Evolutionary conservation across 176 grass and related monocot species (phyloP).

Genomic region (Aechmea fasciata): DNA sequence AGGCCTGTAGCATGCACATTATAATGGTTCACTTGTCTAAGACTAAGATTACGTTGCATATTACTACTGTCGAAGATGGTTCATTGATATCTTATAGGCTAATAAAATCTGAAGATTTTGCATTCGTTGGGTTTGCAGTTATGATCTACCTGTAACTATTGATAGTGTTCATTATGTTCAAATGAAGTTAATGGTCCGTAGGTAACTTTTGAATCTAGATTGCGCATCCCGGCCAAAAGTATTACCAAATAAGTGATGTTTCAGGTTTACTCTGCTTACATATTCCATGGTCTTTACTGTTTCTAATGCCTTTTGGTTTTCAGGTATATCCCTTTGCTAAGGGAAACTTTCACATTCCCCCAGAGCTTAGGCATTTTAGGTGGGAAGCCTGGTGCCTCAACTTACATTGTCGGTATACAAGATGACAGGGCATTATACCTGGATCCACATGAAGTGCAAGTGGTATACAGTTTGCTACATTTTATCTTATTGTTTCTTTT

Average conservation of each 20-base stretch:
- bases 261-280: not conserved
- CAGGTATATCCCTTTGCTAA: slow-evolving; percentile 89
- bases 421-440: slow-evolving; percentile 87
- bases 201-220: too few species aligned
- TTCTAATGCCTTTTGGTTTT: slow-evolving; percentile 13
- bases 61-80: not conserved
- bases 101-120: too few species aligned
- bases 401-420: slow-evolving; percentile 90
- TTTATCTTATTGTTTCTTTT: not conserved
- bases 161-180: too few species aligned
- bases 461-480: slow-evolving; percentile 30
- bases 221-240: too few species aligned
- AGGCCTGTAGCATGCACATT: too few species aligned
- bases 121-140: too few species aligned
- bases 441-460: slow-evolving; percentile 87
- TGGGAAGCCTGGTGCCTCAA: slow-evolving; percentile 90
- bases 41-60: too few species aligned
- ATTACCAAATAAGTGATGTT: too few species aligned
- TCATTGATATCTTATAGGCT: not conserved
- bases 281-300: not conserved
- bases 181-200: too few species aligned
- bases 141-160: too few species aligned
- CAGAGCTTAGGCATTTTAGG: slow-evolving; percentile 97
- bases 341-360: slow-evolving; percentile 91
- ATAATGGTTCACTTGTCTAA: too few species aligned